Base-by-base conservation (phyloP, 148 eudicot genomes). In the Vaccinium macrocarpon region DNA sequence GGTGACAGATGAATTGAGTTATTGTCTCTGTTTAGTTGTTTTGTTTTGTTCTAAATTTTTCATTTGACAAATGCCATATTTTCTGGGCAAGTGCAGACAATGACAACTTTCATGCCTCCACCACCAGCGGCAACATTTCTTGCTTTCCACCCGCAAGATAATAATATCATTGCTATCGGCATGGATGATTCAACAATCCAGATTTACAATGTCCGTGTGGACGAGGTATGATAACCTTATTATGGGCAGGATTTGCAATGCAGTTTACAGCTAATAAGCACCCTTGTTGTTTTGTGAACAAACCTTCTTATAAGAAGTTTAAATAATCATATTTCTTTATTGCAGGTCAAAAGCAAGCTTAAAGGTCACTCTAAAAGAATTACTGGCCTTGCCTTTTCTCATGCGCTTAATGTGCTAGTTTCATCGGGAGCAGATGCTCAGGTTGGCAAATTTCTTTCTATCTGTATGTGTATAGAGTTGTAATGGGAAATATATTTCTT, bases 111-210 rank as follows among this genome's bases (percentile, higher is more conserved):
- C 88, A 93, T 92, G 97, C 92, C 95, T 48, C 91, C 98, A 19
- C 95, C 99, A 86, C 98, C 99, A 49, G 99, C 97, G 55, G 98
- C 99, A 50, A 94, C 98, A 23, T 96, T 95, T 88, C 91, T 96
- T 82, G 97, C 96, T 68, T 94, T 94, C 81, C 96, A 96, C 87
- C 99, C 99, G 38, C 94, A 94, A 82, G 98, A 96, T 80, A 96
- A 96, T 88, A 96, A 96, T 87, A 93, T 96, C 59, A 94, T 96
- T 86, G 99, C 98, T 61, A 92, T 96, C 85, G 99, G 99, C 82
- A 92, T 94, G 97, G 99, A 94, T 86, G 99, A 96, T 82, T 92
- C 98, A 32, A 88, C 95, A 48, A 96, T 96, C 83, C 97, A 94
- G 83, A 94, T 96, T 83, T 96, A 94, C 86, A 96, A 94, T 81